Percentiles rank a stretch among this genome's conserved stretches.
Conservation (phyloP, 1,284 basidiomycete genomes). For the Rhizopogon hawkerae region DNA sequence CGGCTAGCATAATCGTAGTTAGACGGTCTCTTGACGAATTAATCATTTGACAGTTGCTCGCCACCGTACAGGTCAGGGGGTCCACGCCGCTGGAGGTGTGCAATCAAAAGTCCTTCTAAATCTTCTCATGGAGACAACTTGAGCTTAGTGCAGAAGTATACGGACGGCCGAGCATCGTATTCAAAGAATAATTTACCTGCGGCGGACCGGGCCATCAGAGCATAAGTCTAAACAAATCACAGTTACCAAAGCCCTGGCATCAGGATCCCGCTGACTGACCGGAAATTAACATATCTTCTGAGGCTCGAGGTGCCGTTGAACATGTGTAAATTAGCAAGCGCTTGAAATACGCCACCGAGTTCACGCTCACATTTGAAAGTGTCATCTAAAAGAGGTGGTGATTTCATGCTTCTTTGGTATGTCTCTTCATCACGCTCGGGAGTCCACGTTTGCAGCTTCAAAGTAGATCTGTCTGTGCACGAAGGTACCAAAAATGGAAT, state of each 20-base stretch:
- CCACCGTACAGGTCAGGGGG: background rate
- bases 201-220: conserved; percentile 1
- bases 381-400: background rate
- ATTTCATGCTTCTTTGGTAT: background rate
- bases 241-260: conserved; percentile 1
- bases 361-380: background rate
- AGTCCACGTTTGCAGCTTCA: background rate
- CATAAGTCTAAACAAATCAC: background rate
- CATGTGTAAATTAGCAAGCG: background rate
- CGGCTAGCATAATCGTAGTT: background rate
- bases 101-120: background rate
- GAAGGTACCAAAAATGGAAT: background rate
- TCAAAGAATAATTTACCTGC: background rate
- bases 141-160: conserved; percentile 3
- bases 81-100: background rate
- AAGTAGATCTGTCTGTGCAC: background rate
- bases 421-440: background rate
- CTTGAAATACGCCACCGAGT: background rate
- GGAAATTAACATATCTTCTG: conserved; percentile 1
- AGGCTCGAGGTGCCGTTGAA: background rate
- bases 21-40: background rate
- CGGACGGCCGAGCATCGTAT: background rate
- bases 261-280: background rate
- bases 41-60: background rate
- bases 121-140: background rate